A percentile compares a stretch with the other conserved stretches of the same genome.
Evolutionary conservation across 176 grass and related monocot species (phyloP).

Genomic region (Avena atlantica): DNA sequence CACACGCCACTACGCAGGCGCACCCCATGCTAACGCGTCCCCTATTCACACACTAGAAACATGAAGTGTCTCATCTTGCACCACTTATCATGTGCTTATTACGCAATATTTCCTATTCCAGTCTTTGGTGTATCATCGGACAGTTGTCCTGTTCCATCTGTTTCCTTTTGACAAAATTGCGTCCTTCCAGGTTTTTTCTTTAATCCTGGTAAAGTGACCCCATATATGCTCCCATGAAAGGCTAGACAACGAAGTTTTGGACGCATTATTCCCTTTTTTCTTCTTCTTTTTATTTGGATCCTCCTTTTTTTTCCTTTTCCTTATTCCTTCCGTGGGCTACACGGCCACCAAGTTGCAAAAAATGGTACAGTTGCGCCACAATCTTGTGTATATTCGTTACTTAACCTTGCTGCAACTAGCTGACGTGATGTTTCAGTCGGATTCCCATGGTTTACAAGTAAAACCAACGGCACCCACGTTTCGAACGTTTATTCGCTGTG

Average conservation of each 20-base stretch:
- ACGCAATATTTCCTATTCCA: not conserved
- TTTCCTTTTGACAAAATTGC: conserved; percentile 38
- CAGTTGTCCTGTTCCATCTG: not conserved
- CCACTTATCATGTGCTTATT: not conserved
- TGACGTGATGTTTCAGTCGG: not conserved
- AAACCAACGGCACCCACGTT: not conserved
- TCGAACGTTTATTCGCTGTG: not conserved
- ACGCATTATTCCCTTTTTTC: not conserved
- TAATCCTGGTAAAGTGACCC: conserved; percentile 4
- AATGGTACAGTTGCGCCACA: conserved; percentile 2
- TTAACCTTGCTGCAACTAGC: conserved; percentile 5
- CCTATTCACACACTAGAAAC: not conserved
- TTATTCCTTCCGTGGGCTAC: conserved; percentile 38
- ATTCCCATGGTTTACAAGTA: not conserved
- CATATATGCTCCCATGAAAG: conserved; percentile 37
- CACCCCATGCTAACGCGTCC: not conserved
- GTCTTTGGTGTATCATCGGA: not conserved
- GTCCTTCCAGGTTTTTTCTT: conserved; percentile 9
- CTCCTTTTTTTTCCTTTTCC: not conserved
- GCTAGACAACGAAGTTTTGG: conserved; percentile 36
- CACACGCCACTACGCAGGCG: not conserved
- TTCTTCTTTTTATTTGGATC: conserved; percentile 4
- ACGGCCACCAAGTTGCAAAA: not conserved
- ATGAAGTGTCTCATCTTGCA: conserved; percentile 15
- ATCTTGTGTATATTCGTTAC: conserved; percentile 31